These are phyloP conservation scores for Lipomyces kockii DNA, from an alignment of 805 yeast species.

Conservation along the genomic window DNA sequence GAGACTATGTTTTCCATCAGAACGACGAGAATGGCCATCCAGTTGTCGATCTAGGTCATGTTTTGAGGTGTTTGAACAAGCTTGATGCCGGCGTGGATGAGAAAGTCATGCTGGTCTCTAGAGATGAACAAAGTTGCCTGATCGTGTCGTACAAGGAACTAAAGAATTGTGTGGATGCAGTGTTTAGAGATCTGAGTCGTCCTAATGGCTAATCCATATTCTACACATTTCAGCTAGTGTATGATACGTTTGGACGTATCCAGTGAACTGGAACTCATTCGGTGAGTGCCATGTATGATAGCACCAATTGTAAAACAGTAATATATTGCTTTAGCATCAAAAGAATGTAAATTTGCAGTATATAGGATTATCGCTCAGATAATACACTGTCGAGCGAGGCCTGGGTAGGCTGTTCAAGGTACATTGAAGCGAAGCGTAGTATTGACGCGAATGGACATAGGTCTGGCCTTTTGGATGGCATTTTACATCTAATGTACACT, in stretches of 20 bases:
- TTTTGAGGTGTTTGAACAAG: conserved; percentile 78
- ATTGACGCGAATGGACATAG: too few species aligned
- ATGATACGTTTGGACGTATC: not conserved
- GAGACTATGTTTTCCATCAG: conserved; percentile 86
- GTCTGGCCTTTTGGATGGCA: not conserved
- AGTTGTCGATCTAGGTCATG: conserved; percentile 79
- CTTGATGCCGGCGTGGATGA: conserved; percentile 92
- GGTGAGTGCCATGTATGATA: not conserved
- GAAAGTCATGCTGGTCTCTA: conserved; percentile 73
- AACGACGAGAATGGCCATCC: conserved; percentile 78
- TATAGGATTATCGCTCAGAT: too few species aligned
- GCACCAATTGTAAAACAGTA: not conserved
- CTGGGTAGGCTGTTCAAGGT: too few species aligned
- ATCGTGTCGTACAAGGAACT: conserved; percentile 85
- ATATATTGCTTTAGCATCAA: not conserved
- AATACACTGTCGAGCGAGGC: too few species aligned
- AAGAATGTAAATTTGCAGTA: not conserved
- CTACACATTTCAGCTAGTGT: not conserved
- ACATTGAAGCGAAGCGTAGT: too few species aligned
- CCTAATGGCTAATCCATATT: conserved; percentile 3
- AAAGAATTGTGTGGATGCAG: conserved; percentile 38
- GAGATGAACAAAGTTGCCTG: conserved; percentile 84
- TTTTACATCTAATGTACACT: not conserved
- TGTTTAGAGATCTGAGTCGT: conserved; percentile 31
- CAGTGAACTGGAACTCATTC: not conserved